Evolutionary conservation across 164 flowering plant species (phyloP).

Genomic region (Dillenia turbinata): DNA sequence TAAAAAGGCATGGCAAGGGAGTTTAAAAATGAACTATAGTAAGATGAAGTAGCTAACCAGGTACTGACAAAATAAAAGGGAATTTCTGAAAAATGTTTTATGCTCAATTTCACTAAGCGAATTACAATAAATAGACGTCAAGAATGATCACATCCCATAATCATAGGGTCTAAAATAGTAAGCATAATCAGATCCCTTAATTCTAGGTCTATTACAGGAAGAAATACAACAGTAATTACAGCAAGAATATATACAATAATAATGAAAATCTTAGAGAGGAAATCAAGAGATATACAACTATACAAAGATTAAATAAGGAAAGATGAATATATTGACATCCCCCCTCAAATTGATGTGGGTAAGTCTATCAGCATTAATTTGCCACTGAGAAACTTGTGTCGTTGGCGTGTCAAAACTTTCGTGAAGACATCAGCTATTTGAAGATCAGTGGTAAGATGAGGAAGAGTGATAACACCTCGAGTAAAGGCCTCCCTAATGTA

Average conservation of each 20-base stretch:
- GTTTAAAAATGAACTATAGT: neutral
- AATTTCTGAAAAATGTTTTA: no score
- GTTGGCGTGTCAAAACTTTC: neutral
- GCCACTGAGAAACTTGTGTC: neutral
- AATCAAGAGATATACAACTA: no score
- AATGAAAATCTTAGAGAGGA: no score
- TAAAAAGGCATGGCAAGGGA: constrained; percentile 5
- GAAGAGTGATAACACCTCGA: neutral
- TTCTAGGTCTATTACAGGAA: no score
- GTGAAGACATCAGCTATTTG: neutral
- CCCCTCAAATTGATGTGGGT: neutral
- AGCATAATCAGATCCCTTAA: no score
- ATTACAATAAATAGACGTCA: no score
- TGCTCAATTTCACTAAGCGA: no score
- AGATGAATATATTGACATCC: neutral
- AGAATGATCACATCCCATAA: no score
- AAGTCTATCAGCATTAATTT: neutral
- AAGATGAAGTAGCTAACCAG: constrained; percentile 45
- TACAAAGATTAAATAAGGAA: no score
- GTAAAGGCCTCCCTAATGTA: neutral
- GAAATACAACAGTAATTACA: no score
- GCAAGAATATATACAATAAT: no score
- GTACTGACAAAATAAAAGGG: constrained; percentile 22
- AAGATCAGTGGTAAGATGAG: neutral
- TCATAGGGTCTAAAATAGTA: no score